Evolutionary conservation across 352 stramenopile genomes (phyloP), one percentile per base, ranked within the genome.

Genomic region (Phytophthora sansomeana): DNA sequence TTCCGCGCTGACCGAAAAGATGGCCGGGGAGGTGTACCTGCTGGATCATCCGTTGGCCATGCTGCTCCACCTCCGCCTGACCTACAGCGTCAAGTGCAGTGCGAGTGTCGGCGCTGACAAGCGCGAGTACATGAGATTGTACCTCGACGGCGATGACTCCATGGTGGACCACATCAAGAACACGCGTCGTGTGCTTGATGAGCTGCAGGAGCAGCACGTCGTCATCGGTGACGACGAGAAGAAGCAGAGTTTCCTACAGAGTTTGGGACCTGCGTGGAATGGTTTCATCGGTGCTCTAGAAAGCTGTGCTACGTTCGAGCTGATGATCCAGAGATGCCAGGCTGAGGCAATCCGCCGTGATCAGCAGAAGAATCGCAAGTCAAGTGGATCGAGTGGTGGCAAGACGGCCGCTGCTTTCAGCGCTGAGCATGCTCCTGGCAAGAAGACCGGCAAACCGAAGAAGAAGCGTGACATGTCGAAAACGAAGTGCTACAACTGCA

Each of bases 71-170:
- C 44, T 63, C 11, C 44, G 43, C 9, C 4, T 56, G 21, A 43
- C 44, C 5, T 63, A 56, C 55, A 62, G 56, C n/a, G 55, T 63
- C 4, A 63, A 56, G 35, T 50, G 46, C 19, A 56, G 55, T 19
- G 55, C 55, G 2, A 39, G 50, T 33, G 30, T 33, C 30, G 8
- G 30, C 5, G 30, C 30, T 33, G 30, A 5, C 30, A 33, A 33
- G 30, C 30, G 30, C 30, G 30, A 9, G 30, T 33, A 33, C 30
- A 9, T 33, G 30, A 33, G 8, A 33, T 8, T 33, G 30, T 8
- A 33, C 8, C 30, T 33, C 30, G 30, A 33, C 30, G 30, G 30
- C 8, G 30, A 33, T 33, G 30, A 33, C 5, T 8, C 30, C 30
- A 33, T 33, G 30, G 17, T 39, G 3, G 33, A 39, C 10, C 33